Evolutionary conservation across 2,329 filamentous ascomycete species (phyloP), one percentile per base, ranked within the genome.

Genomic region (Orbilia quercus): DNA sequence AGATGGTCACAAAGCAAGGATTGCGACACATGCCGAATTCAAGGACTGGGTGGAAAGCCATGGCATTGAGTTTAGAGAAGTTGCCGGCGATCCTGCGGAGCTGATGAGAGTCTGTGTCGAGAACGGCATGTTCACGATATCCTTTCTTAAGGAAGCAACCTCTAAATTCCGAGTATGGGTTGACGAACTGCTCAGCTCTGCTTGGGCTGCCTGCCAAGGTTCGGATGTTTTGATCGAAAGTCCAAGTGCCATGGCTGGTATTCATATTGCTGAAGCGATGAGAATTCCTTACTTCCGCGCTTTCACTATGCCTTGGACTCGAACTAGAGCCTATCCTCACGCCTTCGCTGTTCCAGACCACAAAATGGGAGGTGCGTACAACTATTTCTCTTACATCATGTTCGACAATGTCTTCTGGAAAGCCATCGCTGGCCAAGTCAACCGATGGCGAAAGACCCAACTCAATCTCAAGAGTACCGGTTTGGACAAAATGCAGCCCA

Each of bases 271-370:
- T 0, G 95, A 99, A 82, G 92, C 92, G 22, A 85, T 99, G 1
- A 85, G 87, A 12, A 96, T 99, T 47, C 95, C 95, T 0, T 99
- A 99, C 80, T 98, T 98, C 83, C 88, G 95, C 64, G 94, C 93
- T 0, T 99, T 99, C 79, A 96, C 92, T 16, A 99, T 99, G 95
- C 95, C 95, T 0, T 99, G 95, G 95, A 96, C 95, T 0, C 88
- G 93, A 53, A 99, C 95, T 14, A 86, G 95, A 59, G 92, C 94
- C 0, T 99, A 99, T 78, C 95, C 95, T 1, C 95, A 99, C 81
- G 95, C 95, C 0, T 99, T 99, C 81, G 90, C 94, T 23, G 93
- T 96, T 74, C 91, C 92, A 1, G 91, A 96, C 75, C 89, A 91
- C 81, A 97, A 96, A 82, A 92, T 96, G 88, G 95, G 95, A 62